Base-by-base conservation (phyloP, 2,329 filamentous ascomycete species). In the Sporothrix euskadiensis region DNA sequence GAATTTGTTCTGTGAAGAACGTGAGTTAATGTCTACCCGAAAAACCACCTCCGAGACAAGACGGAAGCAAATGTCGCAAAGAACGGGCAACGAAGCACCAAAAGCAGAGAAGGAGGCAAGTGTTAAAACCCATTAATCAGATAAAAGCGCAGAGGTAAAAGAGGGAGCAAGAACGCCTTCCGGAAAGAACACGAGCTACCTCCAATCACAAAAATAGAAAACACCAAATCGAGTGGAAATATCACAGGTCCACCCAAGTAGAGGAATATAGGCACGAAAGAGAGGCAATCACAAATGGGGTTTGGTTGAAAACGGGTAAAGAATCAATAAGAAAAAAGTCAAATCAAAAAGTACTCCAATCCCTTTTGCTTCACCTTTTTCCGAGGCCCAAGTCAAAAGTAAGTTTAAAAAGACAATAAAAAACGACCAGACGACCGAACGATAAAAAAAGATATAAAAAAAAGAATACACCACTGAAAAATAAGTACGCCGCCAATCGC, bases 281-380 rank as follows among this genome's bases (percentile, higher is more conserved):
- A 6, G 14, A 68, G 16, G 7, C 22, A 35, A 32, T 32, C 65
- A 68, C 44, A 39, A 19, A 39, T 19, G 30, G 30, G 16, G 19
- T 35, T 35, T 35, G 5, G 47, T 22, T 22, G 35, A 44, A 44
- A 39, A 41, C 30, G 52, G 41, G 22, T 2, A 49, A 32, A 49
- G 65, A 66, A 26, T 2, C 12, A 2, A 35, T 22, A 10, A 54
- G 2, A 26, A 4, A 39, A 22, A 30, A 41, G 35, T 26, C 49
- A 39, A 41, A 56, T 52, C 68, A 32, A 10, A 44, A 68, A 49
- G 30, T 54, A 69, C 41, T 32, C 63, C 63, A 32, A n/a, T 68
- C 63, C 61, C 63, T 49, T 32, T 68, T 52, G 63, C 44, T 52
- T 68, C 26, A 32, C 22, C 44, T n/a, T 68, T 68, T 35, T 32